phyloP scores from a whole-genome alignment of 805 yeast genomes.

The Ogataea paradorogensis region DNA sequence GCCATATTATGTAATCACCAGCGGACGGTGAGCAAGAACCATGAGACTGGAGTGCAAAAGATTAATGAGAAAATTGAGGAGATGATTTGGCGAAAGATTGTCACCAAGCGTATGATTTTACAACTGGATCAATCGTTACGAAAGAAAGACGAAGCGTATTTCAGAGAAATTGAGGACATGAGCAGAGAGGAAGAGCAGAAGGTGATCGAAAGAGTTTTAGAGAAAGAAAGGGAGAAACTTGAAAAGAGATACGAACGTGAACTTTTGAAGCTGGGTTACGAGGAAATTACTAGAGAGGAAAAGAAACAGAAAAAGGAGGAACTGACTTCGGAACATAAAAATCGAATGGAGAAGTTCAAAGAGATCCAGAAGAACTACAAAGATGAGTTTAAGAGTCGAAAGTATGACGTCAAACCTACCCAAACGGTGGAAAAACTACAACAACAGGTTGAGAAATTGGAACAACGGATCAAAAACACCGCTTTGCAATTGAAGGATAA shows the following conservation, averaged over 20 bases:
- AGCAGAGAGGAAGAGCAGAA: conserved; percentile 58
- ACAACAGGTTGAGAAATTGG: conserved; percentile 67
- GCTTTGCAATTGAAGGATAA: conserved; percentile 80
- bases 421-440: conserved; percentile 64
- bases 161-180: conserved; percentile 65
- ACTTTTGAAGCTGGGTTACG: conserved; percentile 65
- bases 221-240: conserved; percentile 62
- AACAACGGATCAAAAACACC: conserved; percentile 65
- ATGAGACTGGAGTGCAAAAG: conserved; percentile 75
- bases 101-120: conserved; percentile 68
- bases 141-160: conserved; percentile 54
- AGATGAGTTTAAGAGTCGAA: conserved; percentile 57
- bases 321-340: conserved; percentile 52
- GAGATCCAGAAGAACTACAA: conserved; percentile 50
- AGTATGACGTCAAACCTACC: conserved; percentile 54
- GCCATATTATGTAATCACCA: conserved; percentile 97
- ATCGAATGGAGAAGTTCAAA: conserved; percentile 52
- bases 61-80: conserved; percentile 76
- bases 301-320: conserved; percentile 47
- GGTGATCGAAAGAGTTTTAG: conserved; percentile 58
- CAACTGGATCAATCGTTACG: conserved; percentile 53
- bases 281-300: conserved; percentile 54
- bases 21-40: conserved; percentile 83
- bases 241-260: conserved; percentile 69
- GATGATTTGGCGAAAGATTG: conserved; percentile 77